Conservation (phyloP, 2,329 filamentous ascomycete genomes). For the Colletotrichum somersetense region DNA sequence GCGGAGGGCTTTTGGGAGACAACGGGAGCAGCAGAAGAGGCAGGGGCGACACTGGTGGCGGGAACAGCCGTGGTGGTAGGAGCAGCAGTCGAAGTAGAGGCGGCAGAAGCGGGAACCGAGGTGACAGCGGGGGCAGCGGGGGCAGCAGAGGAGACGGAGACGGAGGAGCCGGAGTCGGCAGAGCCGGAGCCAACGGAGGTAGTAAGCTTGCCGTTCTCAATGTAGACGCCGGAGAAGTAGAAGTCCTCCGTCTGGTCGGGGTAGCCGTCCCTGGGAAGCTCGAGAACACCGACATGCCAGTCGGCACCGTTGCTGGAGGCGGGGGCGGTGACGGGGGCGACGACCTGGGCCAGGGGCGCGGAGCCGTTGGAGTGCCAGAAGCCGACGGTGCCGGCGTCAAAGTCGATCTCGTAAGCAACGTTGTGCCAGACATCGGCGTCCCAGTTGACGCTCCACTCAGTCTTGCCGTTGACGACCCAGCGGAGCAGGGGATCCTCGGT, state of each 20-base stretch:
- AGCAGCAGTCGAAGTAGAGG: slow-evolving; percentile 20
- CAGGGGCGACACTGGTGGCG: slow-evolving; percentile 20
- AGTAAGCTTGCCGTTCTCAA: slow-evolving; percentile 63
- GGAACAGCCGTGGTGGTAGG: slow-evolving; percentile 35
- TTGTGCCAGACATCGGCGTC: slow-evolving; percentile 79
- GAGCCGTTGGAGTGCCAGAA: slow-evolving; percentile 79
- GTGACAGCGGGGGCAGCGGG: slow-evolving; percentile 19
- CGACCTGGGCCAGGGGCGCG: slow-evolving; percentile 67
- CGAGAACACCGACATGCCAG: slow-evolving; percentile 79
- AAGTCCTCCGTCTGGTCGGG: slow-evolving; percentile 72
- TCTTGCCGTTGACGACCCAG: slow-evolving; percentile 73
- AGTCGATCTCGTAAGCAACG: slow-evolving; percentile 81
- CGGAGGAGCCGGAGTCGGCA: slow-evolving; percentile 7
- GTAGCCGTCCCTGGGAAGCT: slow-evolving; percentile 70
- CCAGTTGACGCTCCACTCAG: slow-evolving; percentile 74
- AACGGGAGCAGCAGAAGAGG: slow-evolving; percentile 25
- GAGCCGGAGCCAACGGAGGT: slow-evolving; percentile 44
- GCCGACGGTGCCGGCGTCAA: slow-evolving; percentile 69
- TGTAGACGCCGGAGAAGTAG: slow-evolving; percentile 79
- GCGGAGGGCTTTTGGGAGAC: slow-evolving; percentile 36
- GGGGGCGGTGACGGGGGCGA: slow-evolving; percentile 69
- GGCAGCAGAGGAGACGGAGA: slow-evolving; percentile 19
- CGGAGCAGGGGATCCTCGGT: slow-evolving; percentile 66
- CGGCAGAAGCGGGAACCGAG: slow-evolving; percentile 16
- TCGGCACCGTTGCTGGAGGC: slow-evolving; percentile 77